phyloP scores from a whole-genome alignment of 164 flowering plant genomes.

The Paratinospora sagittata region DNA sequence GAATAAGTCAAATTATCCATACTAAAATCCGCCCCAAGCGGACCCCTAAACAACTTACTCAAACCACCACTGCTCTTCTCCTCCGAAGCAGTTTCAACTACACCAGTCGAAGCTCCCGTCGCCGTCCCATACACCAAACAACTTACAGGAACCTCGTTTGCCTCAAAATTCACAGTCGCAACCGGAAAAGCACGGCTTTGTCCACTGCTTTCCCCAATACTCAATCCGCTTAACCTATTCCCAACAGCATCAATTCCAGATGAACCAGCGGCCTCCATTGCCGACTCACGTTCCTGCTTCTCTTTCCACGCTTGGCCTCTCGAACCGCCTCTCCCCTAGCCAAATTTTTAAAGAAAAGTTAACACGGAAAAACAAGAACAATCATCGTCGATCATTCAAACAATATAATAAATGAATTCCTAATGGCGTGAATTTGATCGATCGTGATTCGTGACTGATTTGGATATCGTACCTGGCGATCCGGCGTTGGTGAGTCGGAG shows the following conservation, averaged over 20 bases:
- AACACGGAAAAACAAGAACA: no score
- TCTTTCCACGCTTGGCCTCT: slow-evolving; percentile 25
- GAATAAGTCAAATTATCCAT: slow-evolving; percentile 63
- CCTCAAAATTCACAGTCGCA: slow-evolving; percentile 27
- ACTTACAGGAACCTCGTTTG: slow-evolving; percentile 22
- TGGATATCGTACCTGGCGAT: slow-evolving; percentile 21
- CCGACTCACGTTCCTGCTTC: slow-evolving; percentile 24
- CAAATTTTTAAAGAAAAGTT: neutral
- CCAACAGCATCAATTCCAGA: slow-evolving; percentile 27
- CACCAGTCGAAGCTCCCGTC: slow-evolving; percentile 29
- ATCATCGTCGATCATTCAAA: neutral
- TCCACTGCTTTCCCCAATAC: slow-evolving; percentile 26
- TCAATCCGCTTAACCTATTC: slow-evolving; percentile 24
- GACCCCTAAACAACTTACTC: slow-evolving; percentile 39
- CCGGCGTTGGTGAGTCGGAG: slow-evolving; percentile 24
- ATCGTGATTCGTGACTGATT: no score
- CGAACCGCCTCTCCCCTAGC: no score
- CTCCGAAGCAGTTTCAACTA: slow-evolving; percentile 18
- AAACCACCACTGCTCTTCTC: slow-evolving; percentile 24
- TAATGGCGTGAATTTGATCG: no score
- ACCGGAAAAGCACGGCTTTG: slow-evolving; percentile 17
- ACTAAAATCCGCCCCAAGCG: slow-evolving; percentile 45
- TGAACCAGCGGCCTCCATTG: slow-evolving; percentile 13
- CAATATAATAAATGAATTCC: neutral
- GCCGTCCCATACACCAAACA: slow-evolving; percentile 61